Base-by-base conservation (phyloP, 169 alveolate genomes). In the Cryptosporidium xiaoi region DNA sequence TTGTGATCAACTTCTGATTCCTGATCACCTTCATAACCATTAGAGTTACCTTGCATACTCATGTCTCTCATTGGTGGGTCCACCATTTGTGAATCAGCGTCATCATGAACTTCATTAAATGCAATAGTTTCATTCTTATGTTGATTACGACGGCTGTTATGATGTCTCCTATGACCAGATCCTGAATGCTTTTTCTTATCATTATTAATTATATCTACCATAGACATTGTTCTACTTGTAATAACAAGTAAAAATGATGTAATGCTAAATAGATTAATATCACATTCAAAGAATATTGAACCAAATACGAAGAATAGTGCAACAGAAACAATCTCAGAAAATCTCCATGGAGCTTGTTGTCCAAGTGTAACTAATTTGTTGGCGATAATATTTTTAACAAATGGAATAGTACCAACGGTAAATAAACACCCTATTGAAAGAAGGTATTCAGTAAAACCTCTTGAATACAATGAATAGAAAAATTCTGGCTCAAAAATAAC, bases 301-400 rank as follows among this genome's bases (percentile, higher is more conserved):
- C 98, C 98, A 65, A 96, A 94, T 64, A 95, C 68, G 84, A 96
- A 96, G 58, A 96, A 95, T 40, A 96, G 90, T n/a, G 93, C 93
- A 31, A 96, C 96, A 4, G 98, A 93, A 56, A 96, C 48, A 44
- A 96, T 92, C 90, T 96, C 98, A 29, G 95, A 93, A 82, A 93
- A 92, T 55, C 98, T 92, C 98, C 98, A 96, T 65, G 98, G 98
- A 53, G 96, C 98, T 82, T 96, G 98, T n/a, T 97, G 98, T 13
- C 98, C 95, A 64, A 95, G 92, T 66, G 98, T 92, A 89, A 96
- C 95, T 7, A 96, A 91, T 34, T 97, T 92, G 84, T 96, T 96
- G 40, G 98, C 94, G 31, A 96, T 95, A 20, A 95, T 95, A 92
- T 96, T 96, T 91, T 96, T 96, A 64, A 95, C 83, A 85, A 96